Evolutionary conservation across 2,329 filamentous ascomycete species (phyloP), one percentile per base, ranked within the genome.

Genomic region (Aspergillus neotritici): DNA sequence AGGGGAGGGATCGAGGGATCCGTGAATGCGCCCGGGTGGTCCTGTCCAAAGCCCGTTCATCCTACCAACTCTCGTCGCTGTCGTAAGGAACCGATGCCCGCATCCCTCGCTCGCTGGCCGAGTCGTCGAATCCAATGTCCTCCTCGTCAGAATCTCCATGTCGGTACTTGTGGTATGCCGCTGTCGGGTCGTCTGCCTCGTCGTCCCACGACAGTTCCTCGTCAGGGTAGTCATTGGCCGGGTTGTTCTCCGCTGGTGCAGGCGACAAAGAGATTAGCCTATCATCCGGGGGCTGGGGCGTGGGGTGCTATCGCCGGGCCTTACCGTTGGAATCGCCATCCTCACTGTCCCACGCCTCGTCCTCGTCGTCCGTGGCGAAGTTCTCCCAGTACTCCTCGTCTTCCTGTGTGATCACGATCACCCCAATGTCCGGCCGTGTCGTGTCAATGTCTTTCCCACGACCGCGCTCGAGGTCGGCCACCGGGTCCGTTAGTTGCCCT

Each of bases 241-340:
- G 71, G 49, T 73, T 69, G 46, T 74, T 70, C 50, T 75, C 72
- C 28, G 72, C 72, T 74, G 46, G 43, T 30, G 37, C 33, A n/a
- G 38, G 21, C 21, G 21, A 25, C 21, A 25, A 25, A 3, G 21
- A 25, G 21, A 25, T 25, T 25, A 25, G 21, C 21, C 21, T 25
- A 25, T 25, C 21, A 25, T 25, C 21, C 3, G 10, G 16, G 10
- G 31, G 12, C 29, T 9, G 11, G 16, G 15, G 15, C 5, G 9
- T 10, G 17, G 17, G 6, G 36, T 34, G 25, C 29, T 40, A 30
- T 34, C 16, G 28, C 10, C 36, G 11, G 3, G 29, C 14, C 62
- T 54, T 58, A 74, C 73, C 77, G 57, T 83, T 83, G 31, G 78
- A 78, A 51, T 83, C 79, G 17, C 79, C 78, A 48, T 82, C 79